Percentiles rank a stretch among this genome's conserved stretches.
phyloP scores from a whole-genome alignment of 345 rosid species.

The Camelina laxa region DNA sequence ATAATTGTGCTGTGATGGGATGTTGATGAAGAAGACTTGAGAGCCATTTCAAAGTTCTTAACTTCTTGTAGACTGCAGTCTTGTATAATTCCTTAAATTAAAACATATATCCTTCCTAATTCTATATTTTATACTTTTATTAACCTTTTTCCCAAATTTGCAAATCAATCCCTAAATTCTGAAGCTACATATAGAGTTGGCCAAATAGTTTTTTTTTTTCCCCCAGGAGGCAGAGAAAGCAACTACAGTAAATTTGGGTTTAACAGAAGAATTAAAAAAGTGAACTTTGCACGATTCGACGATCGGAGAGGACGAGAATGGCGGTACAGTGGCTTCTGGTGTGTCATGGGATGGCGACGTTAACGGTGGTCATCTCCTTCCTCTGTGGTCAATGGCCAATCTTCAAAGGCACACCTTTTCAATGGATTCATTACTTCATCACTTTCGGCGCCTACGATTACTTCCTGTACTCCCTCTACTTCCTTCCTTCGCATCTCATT shows the following conservation, averaged over 20 bases:
- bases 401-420: slow-evolving; percentile 80
- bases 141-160: not conserved
- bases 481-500: not conserved
- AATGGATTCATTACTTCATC: slow-evolving; percentile 73
- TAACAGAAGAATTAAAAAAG: too few species aligned
- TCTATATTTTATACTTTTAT: too few species aligned
- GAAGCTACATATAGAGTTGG: not conserved
- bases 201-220: not conserved
- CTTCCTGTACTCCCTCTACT: slow-evolving; percentile 56
- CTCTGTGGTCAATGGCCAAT: slow-evolving; percentile 99
- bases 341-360: slow-evolving; percentile 69
- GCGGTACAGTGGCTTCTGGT: slow-evolving; percentile 72
- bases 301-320: slow-evolving; percentile 50
- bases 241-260: slow-evolving; percentile 1
- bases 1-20: slow-evolving; percentile 83
- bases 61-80: too few species aligned
- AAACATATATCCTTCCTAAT: too few species aligned
- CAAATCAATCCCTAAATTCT: not conserved
- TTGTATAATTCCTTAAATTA: too few species aligned
- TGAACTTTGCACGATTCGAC: slow-evolving; percentile 7
- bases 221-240: not conserved
- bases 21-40: slow-evolving; percentile 51
- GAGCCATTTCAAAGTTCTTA: slow-evolving; percentile 23
- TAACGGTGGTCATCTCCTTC: slow-evolving; percentile 68
- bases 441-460: slow-evolving; percentile 86